Percentiles rank a stretch among this genome's conserved stretches.
These are phyloP conservation scores for Echinosphaeria canescens DNA, from an alignment of 2,329 filamentous ascomycete genomes.

Conservation along the genomic window DNA sequence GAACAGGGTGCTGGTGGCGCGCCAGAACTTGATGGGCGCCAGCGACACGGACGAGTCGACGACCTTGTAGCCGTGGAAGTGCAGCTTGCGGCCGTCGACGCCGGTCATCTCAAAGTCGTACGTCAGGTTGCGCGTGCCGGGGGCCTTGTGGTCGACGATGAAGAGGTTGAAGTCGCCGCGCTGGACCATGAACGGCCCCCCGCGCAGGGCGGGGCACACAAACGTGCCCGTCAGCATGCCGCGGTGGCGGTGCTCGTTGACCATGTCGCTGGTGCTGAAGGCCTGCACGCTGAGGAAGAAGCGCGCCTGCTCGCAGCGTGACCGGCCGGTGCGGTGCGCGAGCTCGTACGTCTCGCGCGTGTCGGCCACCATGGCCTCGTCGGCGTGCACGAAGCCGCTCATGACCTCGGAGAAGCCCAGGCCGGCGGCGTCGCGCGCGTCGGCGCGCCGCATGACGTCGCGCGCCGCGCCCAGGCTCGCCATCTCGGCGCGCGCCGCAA, in stretches of 20 bases:
- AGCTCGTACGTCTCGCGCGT: slow-evolving; percentile 27
- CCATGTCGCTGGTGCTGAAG: slow-evolving; percentile 25
- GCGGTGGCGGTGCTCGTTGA: slow-evolving; percentile 22
- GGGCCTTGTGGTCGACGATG: slow-evolving; percentile 23
- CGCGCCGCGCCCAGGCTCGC: slow-evolving; percentile 13
- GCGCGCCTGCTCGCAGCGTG: slow-evolving; percentile 29
- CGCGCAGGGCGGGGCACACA: slow-evolving; percentile 27
- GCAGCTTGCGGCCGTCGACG: slow-evolving; percentile 24
- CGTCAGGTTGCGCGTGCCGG: slow-evolving; percentile 33
- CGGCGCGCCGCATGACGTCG: slow-evolving; percentile 17
- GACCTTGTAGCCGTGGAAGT: slow-evolving; percentile 40
- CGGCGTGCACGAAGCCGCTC: slow-evolving; percentile 33
- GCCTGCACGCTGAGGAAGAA: slow-evolving; percentile 36
- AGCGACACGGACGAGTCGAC: slow-evolving; percentile 37
- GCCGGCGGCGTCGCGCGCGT: slow-evolving; percentile 20
- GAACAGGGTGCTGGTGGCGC: slow-evolving; percentile 37
- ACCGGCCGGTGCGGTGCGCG: slow-evolving; percentile 26
- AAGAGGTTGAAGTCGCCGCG: slow-evolving; percentile 36
- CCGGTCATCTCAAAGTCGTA: slow-evolving; percentile 41
- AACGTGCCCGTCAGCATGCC: slow-evolving; percentile 37
- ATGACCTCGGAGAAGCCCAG: slow-evolving; percentile 44
- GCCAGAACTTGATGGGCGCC: slow-evolving; percentile 33
- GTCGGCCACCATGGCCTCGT: slow-evolving; percentile 17
- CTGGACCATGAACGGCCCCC: slow-evolving; percentile 37
- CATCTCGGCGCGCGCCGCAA: slow-evolving; percentile 36